Conservation (phyloP, 345 rosid genomes). For the Dipteronia sinensis region DNA sequence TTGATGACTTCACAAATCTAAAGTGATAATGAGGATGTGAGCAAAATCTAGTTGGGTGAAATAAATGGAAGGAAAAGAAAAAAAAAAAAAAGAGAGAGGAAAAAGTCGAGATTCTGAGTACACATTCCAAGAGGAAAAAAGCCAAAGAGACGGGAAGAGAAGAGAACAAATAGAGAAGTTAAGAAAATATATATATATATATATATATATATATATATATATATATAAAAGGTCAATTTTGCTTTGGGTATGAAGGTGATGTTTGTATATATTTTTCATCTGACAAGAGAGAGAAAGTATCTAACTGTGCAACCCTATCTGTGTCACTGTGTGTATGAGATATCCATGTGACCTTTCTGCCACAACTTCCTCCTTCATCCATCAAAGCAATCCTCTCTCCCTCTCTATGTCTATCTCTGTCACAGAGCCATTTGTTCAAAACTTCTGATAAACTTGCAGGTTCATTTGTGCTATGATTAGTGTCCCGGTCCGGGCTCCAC, state of each 20-base stretch:
- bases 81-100: slow-evolving; percentile 5
- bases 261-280: slow-evolving; percentile 22
- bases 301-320: slow-evolving; percentile 37
- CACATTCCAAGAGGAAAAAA: slow-evolving; percentile 59
- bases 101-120: slow-evolving; percentile 40
- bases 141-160: slow-evolving; percentile 52
- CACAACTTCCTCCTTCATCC: slow-evolving; percentile 35
- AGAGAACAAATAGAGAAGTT: slow-evolving; percentile 33
- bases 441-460: not conserved
- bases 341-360: slow-evolving; percentile 72
- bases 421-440: not conserved
- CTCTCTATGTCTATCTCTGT: slow-evolving; percentile 7
- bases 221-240: slow-evolving; percentile 34
- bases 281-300: slow-evolving; percentile 41
- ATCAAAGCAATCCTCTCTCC: slow-evolving; percentile 15
- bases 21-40: slow-evolving; percentile 14
- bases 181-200: slow-evolving; percentile 13
- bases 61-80: not conserved
- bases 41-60: slow-evolving; percentile 22
- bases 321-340: slow-evolving; percentile 36
- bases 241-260: slow-evolving; percentile 34
- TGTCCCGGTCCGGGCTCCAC: no score
- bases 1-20: slow-evolving; percentile 17
- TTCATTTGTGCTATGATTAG: not conserved
- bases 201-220: slow-evolving; percentile 7